phyloP scores from a whole-genome alignment of 768 basidiomycete genomes.

The Leccinum sublutescens region DNA sequence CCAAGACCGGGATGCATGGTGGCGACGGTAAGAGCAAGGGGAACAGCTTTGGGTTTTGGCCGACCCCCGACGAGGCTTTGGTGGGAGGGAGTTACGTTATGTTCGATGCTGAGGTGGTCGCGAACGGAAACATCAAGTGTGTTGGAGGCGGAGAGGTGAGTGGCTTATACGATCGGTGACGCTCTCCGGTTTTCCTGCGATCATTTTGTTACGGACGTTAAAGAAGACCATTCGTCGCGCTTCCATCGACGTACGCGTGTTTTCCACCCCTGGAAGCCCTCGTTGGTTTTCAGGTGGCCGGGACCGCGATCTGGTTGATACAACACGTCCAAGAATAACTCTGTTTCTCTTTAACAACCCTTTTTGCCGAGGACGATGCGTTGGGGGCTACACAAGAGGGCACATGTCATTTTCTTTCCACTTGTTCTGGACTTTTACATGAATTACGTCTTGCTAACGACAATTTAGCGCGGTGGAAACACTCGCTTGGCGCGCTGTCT shows the following conservation, averaged over 20 bases:
- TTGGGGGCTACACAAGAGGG: conserved; percentile 88
- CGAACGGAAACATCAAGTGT: conserved; percentile 32
- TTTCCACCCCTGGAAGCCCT: conserved; percentile 48
- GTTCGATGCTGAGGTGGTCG: conserved; percentile 62
- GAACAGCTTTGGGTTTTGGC: conserved; percentile 69
- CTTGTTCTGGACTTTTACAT: background rate
- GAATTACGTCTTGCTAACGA: conserved; percentile 21
- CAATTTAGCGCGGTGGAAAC: conserved; percentile 51
- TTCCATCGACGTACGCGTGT: conserved; percentile 51
- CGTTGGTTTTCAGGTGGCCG: conserved; percentile 44
- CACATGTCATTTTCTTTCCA: conserved; percentile 46
- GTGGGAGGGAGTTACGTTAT: conserved; percentile 91
- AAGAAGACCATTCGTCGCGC: conserved; percentile 92
- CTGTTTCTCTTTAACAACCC: conserved; percentile 81
- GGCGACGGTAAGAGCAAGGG: conserved; percentile 21
- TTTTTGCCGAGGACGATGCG: conserved; percentile 64
- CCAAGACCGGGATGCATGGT: conserved; percentile 43
- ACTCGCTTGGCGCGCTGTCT: conserved; percentile 71
- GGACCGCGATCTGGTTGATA: conserved; percentile 73
- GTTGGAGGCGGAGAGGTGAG: conserved; percentile 46
- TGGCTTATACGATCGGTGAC: conserved; percentile 20
- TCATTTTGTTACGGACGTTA: conserved; percentile 50
- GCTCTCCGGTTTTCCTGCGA: conserved; percentile 3
- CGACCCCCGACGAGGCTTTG: conserved; percentile 63
- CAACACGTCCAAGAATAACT: conserved; percentile 82